Base-by-base conservation (phyloP, 2,329 filamentous ascomycete species). In the Sporothrix variecibatus region DNA sequence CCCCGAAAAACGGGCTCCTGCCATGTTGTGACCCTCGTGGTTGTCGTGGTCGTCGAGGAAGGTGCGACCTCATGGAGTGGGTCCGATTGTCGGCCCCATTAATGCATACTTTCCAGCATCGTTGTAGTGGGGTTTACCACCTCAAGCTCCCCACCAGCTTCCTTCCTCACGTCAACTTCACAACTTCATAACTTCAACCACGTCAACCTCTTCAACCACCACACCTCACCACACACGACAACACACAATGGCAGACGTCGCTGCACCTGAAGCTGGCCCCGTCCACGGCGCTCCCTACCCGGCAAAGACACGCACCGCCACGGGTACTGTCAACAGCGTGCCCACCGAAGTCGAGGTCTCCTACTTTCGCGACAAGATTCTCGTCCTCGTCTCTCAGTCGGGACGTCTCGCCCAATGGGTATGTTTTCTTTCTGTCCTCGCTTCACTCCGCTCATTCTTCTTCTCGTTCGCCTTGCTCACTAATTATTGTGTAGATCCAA, bases 391-490 rank as follows among this genome's bases (percentile, higher is more conserved):
- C 75, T 93, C 93, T 0, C 96, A 98, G 83, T 89, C 92, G 75
- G 95, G 95, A 7, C 89, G 92, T 75, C 84, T 98, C 65, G 93
- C 93, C 26, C 96, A 98, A 86, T 99, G 96, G 96, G 94, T 98
- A 86, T 72, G 84, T n/a, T 28, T 15, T 5, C 1, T 12, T 0
- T 51, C 3, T 26, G 11, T 9, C 2, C n/a, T 34, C 17, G 26
- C 34, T 11, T 40, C 5, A 1, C 17, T 20, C 4, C 23, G 49
- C 6, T 26, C 11, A 4, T 20, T 11, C 11, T 1, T 3, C 17
- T 31, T 11, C 15, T 62, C 20, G 7, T 20, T 65, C 23, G n/a
- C 38, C 15, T 40, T 28, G 40, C n/a, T 43, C 34, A 28, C 20
- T 34, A 49, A 12, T 26, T 11, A 43, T 26, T 17, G 11, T 2